phyloP scores from a whole-genome alignment of 2,329 filamentous ascomycete genomes.

The Aureobasidium leucospermi region DNA sequence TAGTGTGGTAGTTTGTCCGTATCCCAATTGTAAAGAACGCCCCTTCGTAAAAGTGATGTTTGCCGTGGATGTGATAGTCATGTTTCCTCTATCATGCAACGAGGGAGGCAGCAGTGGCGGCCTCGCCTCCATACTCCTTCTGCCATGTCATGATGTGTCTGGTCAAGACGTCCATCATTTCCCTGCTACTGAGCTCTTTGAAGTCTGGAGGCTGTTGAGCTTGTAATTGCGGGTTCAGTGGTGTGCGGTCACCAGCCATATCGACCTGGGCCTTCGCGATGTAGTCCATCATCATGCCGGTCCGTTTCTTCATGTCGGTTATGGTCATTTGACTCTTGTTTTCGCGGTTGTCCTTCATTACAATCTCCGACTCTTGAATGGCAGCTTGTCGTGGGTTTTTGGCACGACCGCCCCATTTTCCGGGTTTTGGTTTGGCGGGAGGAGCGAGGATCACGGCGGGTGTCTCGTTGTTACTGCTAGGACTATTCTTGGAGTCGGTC shows the following conservation, averaged over 20 bases:
- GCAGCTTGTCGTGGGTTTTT: constrained; percentile 21
- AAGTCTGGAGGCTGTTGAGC: constrained; percentile 60
- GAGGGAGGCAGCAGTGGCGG: neutral
- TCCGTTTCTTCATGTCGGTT: constrained; percentile 49
- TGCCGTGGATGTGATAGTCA: neutral
- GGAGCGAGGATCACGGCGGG: constrained; percentile 24
- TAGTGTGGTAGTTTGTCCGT: neutral
- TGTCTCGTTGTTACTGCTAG: constrained; percentile 28
- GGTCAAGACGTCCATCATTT: constrained; percentile 87
- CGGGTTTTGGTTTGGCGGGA: constrained; percentile 26
- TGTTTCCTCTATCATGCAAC: neutral
- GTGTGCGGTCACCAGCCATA: constrained; percentile 57
- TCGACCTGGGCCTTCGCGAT: constrained; percentile 85
- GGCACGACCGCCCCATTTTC: constrained; percentile 19
- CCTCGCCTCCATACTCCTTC: constrained; percentile 45
- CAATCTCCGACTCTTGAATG: constrained; percentile 22
- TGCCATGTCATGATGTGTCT: constrained; percentile 80
- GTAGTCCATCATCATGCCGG: constrained; percentile 78
- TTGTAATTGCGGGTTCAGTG: constrained; percentile 23
- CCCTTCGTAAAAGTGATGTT: neutral
- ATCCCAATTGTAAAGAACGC: neutral
- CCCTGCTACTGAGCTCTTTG: constrained; percentile 66
- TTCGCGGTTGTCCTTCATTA: constrained; percentile 12
- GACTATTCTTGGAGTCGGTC: constrained; percentile 26
- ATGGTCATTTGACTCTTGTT: constrained; percentile 20